Percentiles rank a stretch among this genome's conserved stretches.
These are phyloP conservation scores for Phaeophleospora eucalypticola DNA, from an alignment of 2,329 filamentous ascomycete genomes.

Conservation along the genomic window DNA sequence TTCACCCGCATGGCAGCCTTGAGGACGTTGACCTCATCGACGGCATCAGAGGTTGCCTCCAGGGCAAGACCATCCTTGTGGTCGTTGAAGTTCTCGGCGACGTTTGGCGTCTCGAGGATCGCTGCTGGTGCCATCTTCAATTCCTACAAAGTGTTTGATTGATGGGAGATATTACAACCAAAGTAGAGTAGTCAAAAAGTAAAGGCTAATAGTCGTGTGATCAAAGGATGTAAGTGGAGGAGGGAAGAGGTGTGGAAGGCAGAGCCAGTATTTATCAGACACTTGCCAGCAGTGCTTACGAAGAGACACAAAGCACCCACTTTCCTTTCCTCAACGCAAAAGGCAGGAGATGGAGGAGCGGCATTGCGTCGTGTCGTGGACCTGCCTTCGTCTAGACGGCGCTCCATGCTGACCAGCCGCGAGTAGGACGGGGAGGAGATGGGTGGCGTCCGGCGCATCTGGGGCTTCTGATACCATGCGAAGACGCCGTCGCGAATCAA, in stretches of 20 bases:
- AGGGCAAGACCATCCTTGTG: constrained; percentile 55
- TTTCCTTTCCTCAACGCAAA: constrained; percentile 4
- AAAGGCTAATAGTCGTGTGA: not conserved
- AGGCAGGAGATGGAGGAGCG: constrained; percentile 5
- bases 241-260: not conserved
- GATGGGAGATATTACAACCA: not conserved
- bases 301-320: constrained; percentile 2
- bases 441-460: not conserved
- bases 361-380: constrained; percentile 4
- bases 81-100: constrained; percentile 43
- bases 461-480: constrained; percentile 6
- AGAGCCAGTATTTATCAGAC: not conserved
- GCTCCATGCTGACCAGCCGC: not conserved
- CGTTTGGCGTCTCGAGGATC: constrained; percentile 41
- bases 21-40: constrained; percentile 58
- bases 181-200: too few species aligned
- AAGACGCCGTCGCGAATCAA: constrained; percentile 8
- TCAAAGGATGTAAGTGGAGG: not conserved
- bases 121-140: constrained; percentile 43
- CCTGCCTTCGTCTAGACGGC: not conserved
- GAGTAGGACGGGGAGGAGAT: not conserved
- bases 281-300: not conserved
- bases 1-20: constrained; percentile 52
- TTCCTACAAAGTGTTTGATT: too few species aligned
- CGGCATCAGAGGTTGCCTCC: constrained; percentile 56